Percentiles rank a stretch among this genome's conserved stretches.
These are phyloP conservation scores for Purshia tridentata DNA, from an alignment of 306 rosid genomes.

Conservation along the genomic window DNA sequence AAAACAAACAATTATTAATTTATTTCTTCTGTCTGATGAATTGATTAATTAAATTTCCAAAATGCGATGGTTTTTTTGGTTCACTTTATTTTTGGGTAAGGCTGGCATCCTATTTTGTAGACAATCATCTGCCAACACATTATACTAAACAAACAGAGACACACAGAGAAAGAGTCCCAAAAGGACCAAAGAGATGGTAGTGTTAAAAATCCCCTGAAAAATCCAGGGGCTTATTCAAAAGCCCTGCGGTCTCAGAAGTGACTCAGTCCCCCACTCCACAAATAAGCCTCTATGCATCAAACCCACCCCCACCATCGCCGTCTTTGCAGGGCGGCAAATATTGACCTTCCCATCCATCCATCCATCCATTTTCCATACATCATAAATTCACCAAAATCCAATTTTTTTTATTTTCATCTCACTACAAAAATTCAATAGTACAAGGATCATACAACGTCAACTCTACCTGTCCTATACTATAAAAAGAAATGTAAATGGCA, in stretches of 20 bases:
- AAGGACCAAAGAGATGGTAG: not conserved
- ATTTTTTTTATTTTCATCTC: no score
- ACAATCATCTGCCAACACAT: constrained; percentile 7
- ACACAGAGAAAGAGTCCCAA: not conserved
- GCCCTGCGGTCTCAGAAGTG: constrained; percentile 23
- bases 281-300: no score
- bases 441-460: no score
- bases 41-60: not conserved
- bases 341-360: not conserved
- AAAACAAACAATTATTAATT: not conserved
- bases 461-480: no score
- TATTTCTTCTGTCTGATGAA: no score
- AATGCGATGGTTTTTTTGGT: not conserved
- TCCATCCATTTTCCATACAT: no score
- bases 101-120: not conserved
- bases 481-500: no score
- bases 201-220: constrained; percentile 35
- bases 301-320: constrained; percentile 24
- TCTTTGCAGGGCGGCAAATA: constrained; percentile 34
- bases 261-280: constrained; percentile 3
- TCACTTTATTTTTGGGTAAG: not conserved
- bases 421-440: no score
- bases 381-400: not conserved
- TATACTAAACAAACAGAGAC: not conserved
- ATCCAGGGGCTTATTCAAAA: constrained; percentile 10